A percentile compares a stretch with the other conserved stretches of the same genome.
These are phyloP conservation scores for Brassica nigra DNA, from an alignment of 345 rosid species.

Conservation along the genomic window DNA sequence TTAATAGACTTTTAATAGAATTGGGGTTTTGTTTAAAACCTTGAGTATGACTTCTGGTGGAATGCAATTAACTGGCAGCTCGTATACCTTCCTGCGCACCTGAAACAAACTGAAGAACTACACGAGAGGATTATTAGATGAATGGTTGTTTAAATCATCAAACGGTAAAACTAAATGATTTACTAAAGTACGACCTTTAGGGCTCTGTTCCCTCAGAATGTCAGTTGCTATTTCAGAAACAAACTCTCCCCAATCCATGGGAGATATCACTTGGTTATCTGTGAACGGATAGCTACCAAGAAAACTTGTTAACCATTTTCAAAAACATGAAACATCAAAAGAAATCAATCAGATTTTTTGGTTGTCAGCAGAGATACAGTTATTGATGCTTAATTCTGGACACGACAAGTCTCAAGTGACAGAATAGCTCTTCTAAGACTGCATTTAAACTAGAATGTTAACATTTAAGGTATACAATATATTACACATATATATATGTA, in stretches of 20 bases:
- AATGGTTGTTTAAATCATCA: neutral
- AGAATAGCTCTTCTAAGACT: slow-evolving; percentile 85
- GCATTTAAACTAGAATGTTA: slow-evolving; percentile 13
- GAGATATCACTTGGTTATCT: slow-evolving; percentile 71
- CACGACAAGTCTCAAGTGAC: slow-evolving; percentile 84
- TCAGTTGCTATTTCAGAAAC: slow-evolving; percentile 82
- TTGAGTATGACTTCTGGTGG: slow-evolving; percentile 86
- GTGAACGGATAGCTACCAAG: slow-evolving; percentile 69
- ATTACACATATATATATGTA: too few species aligned
- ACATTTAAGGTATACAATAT: too few species aligned
- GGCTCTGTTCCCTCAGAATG: slow-evolving; percentile 95
- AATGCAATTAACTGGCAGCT: slow-evolving; percentile 79
- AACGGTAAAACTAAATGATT: neutral
- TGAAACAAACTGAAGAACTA: slow-evolving; percentile 67
- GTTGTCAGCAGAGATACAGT: neutral
- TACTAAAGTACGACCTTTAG: slow-evolving; percentile 52
- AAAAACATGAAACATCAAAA: slow-evolving; percentile 1
- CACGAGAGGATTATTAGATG: slow-evolving; percentile 5
- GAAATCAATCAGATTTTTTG: neutral
- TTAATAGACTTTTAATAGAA: neutral
- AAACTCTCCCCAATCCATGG: slow-evolving; percentile 98
- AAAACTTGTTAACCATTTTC: neutral
- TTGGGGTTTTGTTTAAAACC: slow-evolving; percentile 43
- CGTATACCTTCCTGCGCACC: slow-evolving; percentile 91
- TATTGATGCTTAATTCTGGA: slow-evolving; percentile 67